Percentiles rank a stretch among this genome's conserved stretches.
These are phyloP conservation scores for Mrakia hoshinonis DNA, from an alignment of 768 basidiomycete genomes.

Conservation along the genomic window DNA sequence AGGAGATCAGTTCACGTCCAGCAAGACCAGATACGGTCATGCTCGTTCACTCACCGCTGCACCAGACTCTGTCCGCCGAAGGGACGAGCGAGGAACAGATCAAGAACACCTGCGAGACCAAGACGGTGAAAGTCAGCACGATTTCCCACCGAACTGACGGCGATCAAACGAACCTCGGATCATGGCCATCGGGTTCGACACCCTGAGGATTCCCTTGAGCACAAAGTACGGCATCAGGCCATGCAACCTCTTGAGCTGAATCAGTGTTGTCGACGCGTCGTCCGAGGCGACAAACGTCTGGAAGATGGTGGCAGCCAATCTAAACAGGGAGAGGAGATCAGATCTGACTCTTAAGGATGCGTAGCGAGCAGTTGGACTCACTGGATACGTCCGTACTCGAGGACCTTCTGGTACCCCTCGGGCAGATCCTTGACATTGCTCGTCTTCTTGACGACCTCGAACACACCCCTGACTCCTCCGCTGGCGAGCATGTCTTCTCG, in stretches of 20 bases:
- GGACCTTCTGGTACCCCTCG: slow-evolving; percentile 70
- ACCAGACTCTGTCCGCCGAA: slow-evolving; percentile 88
- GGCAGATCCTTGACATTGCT: slow-evolving; percentile 69
- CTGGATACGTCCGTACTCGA: slow-evolving; percentile 98
- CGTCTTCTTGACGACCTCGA: slow-evolving; percentile 74
- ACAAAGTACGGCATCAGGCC: slow-evolving; percentile 97
- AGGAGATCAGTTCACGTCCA: not conserved
- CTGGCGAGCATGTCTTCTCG: slow-evolving; percentile 77
- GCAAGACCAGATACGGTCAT: not conserved
- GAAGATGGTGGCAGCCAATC: slow-evolving; percentile 91
- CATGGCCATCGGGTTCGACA: slow-evolving; percentile 94
- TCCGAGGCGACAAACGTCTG: slow-evolving; percentile 91
- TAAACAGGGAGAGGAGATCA: slow-evolving; percentile 37
- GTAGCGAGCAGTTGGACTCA: slow-evolving; percentile 44
- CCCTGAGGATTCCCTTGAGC: slow-evolving; percentile 78
- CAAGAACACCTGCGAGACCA: slow-evolving; percentile 62
- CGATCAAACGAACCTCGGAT: slow-evolving; percentile 57
- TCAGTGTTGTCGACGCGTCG: slow-evolving; percentile 77
- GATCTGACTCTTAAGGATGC: not conserved
- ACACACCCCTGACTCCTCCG: slow-evolving; percentile 71
- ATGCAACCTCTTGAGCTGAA: slow-evolving; percentile 81
- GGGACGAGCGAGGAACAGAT: slow-evolving; percentile 91
- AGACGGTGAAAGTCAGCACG: too few species aligned
- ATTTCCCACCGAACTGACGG: too few species aligned
- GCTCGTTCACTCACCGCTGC: slow-evolving; percentile 57